Evolutionary conservation across 306 rosid species (phyloP).

Genomic region (Castanopsis chinensis): DNA sequence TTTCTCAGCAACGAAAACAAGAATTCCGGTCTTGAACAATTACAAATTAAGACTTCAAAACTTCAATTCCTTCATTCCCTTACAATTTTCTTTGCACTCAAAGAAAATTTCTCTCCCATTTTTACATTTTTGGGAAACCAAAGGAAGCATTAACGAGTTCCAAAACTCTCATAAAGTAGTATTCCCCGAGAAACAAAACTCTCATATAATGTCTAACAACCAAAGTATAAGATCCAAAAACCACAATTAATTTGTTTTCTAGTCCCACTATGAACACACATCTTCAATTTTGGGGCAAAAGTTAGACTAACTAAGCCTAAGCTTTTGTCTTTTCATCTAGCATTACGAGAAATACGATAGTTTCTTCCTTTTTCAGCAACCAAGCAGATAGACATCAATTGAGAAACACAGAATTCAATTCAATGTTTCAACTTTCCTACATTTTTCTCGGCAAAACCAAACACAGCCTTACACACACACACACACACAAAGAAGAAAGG

Average conservation of each 20-base stretch:
- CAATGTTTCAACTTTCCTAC: neutral
- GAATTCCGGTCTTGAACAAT: too few species aligned
- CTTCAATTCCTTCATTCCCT: neutral
- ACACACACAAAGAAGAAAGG: neutral
- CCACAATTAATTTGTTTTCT: neutral
- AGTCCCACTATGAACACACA: neutral
- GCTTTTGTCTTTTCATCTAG: neutral
- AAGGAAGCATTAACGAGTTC: constrained; percentile 1
- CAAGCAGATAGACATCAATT: neutral
- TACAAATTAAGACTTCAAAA: too few species aligned
- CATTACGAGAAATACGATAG: neutral
- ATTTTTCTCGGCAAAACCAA: constrained; percentile 4
- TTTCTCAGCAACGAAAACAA: too few species aligned
- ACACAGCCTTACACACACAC: neutral
- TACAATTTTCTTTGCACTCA: neutral
- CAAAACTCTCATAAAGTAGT: neutral
- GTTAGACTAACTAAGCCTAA: neutral
- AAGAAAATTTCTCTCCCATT: neutral
- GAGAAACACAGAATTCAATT: neutral
- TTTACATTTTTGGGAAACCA: neutral
- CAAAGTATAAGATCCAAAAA: neutral
- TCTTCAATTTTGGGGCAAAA: neutral
- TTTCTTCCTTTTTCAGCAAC: neutral
- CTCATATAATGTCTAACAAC: neutral
- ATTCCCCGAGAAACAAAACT: neutral